A percentile compares a stretch with the other conserved stretches of the same genome.
Conservation (phyloP, 2,329 filamentous ascomycete genomes). For the Alternaria conjuncta region DNA sequence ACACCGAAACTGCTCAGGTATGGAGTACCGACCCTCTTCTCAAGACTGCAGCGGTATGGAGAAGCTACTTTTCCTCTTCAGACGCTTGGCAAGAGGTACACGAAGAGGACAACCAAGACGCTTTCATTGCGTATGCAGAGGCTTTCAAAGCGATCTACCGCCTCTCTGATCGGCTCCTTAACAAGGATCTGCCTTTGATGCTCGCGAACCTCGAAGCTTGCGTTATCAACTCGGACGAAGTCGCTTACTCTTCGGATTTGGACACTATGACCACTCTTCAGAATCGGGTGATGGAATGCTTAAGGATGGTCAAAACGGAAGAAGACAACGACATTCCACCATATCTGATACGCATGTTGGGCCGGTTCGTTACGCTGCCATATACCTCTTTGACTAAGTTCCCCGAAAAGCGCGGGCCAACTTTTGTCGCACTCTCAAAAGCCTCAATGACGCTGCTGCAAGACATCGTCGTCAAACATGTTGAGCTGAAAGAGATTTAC, state of each 20-base stretch:
- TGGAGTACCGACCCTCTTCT: constrained; percentile 36
- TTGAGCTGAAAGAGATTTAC: constrained; percentile 71
- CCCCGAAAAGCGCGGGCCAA: constrained; percentile 62
- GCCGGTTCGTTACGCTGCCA: constrained; percentile 74
- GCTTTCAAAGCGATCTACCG: constrained; percentile 79
- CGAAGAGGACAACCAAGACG: constrained; percentile 70
- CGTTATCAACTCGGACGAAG: constrained; percentile 71
- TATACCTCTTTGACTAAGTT: constrained; percentile 55
- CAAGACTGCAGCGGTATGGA: constrained; percentile 46
- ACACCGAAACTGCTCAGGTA: constrained; percentile 25
- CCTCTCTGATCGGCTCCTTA: constrained; percentile 70
- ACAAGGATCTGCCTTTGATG: constrained; percentile 68
- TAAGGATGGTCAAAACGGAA: constrained; percentile 72
- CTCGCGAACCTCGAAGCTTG: constrained; percentile 73
- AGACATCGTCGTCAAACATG: constrained; percentile 64
- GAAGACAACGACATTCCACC: constrained; percentile 70
- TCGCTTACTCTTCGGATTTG: constrained; percentile 73
- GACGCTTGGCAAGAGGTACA: constrained; percentile 25
- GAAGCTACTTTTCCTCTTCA: constrained; percentile 38
- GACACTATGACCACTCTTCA: constrained; percentile 78
- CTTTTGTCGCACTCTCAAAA: constrained; percentile 89
- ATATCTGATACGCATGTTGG: constrained; percentile 71
- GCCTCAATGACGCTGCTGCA: constrained; percentile 75
- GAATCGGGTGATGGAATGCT: constrained; percentile 68
- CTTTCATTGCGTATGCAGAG: constrained; percentile 82